phyloP scores from a whole-genome alignment of 208 protist species.

The Tetramitus jugosus region DNA sequence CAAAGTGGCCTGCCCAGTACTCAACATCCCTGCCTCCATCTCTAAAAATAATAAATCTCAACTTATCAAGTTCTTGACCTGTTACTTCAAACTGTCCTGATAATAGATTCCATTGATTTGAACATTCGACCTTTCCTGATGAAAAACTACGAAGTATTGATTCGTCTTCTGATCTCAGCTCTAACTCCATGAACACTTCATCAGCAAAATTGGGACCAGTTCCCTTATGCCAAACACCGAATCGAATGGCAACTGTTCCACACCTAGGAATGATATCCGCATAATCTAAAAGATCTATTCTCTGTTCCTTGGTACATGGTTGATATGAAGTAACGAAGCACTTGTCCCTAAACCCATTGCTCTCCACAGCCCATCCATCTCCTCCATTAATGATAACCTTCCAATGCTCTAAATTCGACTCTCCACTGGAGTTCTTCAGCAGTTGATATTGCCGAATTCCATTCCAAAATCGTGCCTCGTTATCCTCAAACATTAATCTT shows the following conservation, averaged over 20 bases:
- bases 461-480: slow-evolving; percentile 9
- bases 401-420: neutral
- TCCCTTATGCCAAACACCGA: neutral
- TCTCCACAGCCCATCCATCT: neutral
- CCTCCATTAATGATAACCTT: neutral
- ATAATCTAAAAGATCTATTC: neutral
- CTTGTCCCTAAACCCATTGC: too few relatives aligned
- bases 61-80: too few relatives aligned
- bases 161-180: neutral
- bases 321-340: neutral
- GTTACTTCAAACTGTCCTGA: too few relatives aligned
- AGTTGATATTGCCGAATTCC: neutral
- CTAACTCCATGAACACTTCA: neutral
- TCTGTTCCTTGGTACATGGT: neutral
- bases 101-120: neutral
- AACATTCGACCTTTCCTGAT: neutral
- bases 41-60: neutral
- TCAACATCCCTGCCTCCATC: slow-evolving; percentile 1
- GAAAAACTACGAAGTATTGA: neutral
- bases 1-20: neutral
- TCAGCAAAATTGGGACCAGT: slow-evolving; percentile 8
- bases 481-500: neutral
- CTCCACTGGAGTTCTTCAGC: neutral
- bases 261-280: neutral
- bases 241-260: too few relatives aligned